A percentile compares a stretch with the other conserved stretches of the same genome.
These are phyloP conservation scores for Phytophthora litchii DNA, from an alignment of 352 stramenopile genomes.

Conservation along the genomic window DNA sequence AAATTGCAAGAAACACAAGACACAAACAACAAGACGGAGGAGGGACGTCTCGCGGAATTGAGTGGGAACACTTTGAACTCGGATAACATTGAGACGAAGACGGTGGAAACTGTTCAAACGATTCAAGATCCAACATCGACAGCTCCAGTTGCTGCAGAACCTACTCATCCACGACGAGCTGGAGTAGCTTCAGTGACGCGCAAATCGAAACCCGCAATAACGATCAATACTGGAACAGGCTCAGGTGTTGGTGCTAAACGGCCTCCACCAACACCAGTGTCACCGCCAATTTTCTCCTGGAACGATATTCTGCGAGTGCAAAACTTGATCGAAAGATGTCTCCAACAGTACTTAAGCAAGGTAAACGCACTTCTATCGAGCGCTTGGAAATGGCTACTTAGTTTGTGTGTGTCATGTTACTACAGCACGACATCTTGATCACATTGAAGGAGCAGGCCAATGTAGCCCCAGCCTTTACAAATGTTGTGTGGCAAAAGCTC, in stretches of 20 bases:
- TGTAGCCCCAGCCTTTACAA: conserved; percentile 84
- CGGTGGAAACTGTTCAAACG: conserved; percentile 8
- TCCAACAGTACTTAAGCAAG: conserved; percentile 92
- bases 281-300: conserved; percentile 73
- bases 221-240: conserved; percentile 37
- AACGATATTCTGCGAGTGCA: conserved; percentile 90
- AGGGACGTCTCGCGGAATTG: conserved; percentile 27
- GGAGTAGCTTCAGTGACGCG: conserved; percentile 26
- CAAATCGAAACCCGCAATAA: conserved; percentile 40
- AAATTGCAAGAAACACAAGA: conserved; percentile 4
- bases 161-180: conserved; percentile 14
- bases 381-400: neutral
- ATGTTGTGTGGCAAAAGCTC: conserved; percentile 92
- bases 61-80: conserved; percentile 10
- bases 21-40: conserved; percentile 20
- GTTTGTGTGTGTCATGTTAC: neutral
- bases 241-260: conserved; percentile 32
- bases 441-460: conserved; percentile 73
- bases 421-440: conserved; percentile 68
- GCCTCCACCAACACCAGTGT: conserved; percentile 28
- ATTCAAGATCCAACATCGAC: neutral
- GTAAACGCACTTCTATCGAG: conserved; percentile 27
- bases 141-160: neutral
- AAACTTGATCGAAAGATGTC: conserved; percentile 90
- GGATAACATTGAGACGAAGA: conserved; percentile 18